Percentiles rank a stretch among this genome's conserved stretches.
These are phyloP conservation scores for Rickenella mellea DNA, from an alignment of 768 basidiomycete genomes.

Conservation along the genomic window DNA sequence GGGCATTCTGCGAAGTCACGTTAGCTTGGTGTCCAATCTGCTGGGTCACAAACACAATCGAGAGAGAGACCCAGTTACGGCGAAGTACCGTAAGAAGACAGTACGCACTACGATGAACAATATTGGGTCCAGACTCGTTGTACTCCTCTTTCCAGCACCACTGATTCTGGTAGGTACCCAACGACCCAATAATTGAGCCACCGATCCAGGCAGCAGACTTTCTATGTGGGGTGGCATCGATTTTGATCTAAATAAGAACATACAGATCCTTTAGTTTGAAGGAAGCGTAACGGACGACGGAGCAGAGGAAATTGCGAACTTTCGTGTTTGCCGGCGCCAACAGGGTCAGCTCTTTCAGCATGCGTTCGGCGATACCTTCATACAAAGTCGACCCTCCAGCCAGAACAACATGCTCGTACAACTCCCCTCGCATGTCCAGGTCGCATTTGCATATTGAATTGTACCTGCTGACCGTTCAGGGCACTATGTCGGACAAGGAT, in stretches of 20 bases:
- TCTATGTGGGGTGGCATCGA: conserved; percentile 86
- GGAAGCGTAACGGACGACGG: too few species aligned
- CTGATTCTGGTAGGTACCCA: conserved; percentile 93
- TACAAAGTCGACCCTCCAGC: conserved; percentile 91
- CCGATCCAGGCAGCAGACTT: conserved; percentile 97
- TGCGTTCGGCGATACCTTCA: conserved; percentile 91
- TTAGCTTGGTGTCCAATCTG: too few species aligned
- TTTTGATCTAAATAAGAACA: conserved; percentile 55
- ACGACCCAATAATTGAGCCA: conserved; percentile 77
- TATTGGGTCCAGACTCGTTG: conserved; percentile 74
- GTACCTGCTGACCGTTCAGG: conserved; percentile 21
- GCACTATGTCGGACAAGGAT: not conserved
- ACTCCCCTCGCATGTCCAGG: conserved; percentile 74
- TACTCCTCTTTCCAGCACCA: conserved; percentile 94
- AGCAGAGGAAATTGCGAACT: conserved; percentile 31
- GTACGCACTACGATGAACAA: conserved; percentile 74
- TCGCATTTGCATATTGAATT: conserved; percentile 65
- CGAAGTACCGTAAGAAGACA: too few species aligned
- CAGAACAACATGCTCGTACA: conserved; percentile 63
- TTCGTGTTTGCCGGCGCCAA: conserved; percentile 86
- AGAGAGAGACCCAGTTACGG: too few species aligned
- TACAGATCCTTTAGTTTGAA: not conserved
- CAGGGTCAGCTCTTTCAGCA: conserved; percentile 87
- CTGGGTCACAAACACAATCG: too few species aligned
- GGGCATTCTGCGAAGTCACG: too few species aligned